Percentiles rank a stretch among this genome's conserved stretches.
phyloP scores from a whole-genome alignment of 1,284 basidiomycete genomes.

The Mycena citricolor region DNA sequence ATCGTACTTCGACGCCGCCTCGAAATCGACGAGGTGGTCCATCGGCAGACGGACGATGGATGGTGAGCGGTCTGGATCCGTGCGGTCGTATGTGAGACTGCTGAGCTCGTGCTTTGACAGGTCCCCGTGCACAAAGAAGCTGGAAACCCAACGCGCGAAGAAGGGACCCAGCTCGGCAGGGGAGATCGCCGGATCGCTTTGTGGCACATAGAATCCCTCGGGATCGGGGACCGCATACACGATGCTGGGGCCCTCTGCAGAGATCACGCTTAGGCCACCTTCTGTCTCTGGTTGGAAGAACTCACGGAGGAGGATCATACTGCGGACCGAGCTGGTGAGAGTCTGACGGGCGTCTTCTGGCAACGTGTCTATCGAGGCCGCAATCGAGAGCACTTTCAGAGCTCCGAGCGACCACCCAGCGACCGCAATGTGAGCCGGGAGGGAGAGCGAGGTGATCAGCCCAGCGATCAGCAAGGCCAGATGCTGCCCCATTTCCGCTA shows the following conservation, averaged over 20 bases:
- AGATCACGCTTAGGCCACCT: no score
- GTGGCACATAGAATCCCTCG: constrained; percentile 7
- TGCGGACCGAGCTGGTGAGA: constrained; percentile 13
- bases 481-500: constrained; percentile 24
- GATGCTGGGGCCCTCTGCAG: constrained; percentile 13
- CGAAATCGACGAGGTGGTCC: constrained; percentile 13
- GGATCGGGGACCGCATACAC: constrained; percentile 11
- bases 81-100: constrained; percentile 12
- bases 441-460: constrained; percentile 19
- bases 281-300: neutral
- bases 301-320: constrained; percentile 16
- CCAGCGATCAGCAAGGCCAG: constrained; percentile 24
- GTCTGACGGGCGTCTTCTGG: constrained; percentile 1
- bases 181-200: constrained; percentile 16
- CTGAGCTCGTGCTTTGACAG: constrained; percentile 13
- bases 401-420: constrained; percentile 19
- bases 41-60: constrained; percentile 15
- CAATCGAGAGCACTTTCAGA: constrained; percentile 9
- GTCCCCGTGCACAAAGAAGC: constrained; percentile 19
- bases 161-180: constrained; percentile 10
- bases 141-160: constrained; percentile 19
- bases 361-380: constrained; percentile 12
- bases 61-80: constrained; percentile 1
- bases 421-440: constrained; percentile 18
- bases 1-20: constrained; percentile 17